Conservation (phyloP, 1,139 yeast genomes). For the Blastobotrys petasosporus region DNA sequence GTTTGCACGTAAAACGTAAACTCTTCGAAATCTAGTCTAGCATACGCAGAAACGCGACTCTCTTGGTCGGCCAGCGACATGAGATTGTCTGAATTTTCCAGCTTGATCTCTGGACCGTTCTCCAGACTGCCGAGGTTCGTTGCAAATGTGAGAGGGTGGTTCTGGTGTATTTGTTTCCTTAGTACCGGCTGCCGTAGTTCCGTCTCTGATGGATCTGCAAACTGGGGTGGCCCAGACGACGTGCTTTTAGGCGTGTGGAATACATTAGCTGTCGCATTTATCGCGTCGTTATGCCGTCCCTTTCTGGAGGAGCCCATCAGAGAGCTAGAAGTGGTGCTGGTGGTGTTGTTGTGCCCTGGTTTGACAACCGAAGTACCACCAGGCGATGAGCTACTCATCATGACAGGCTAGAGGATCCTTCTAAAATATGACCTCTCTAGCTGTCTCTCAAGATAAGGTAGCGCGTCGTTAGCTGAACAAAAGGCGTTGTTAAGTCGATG, state of each 20-base stretch:
- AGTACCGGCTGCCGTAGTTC: constrained; percentile 10
- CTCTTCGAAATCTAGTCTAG: constrained; percentile 85
- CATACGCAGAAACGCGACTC: constrained; percentile 81
- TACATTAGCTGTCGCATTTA: constrained; percentile 1
- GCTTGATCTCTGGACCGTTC: not conserved
- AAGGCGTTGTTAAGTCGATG: no score
- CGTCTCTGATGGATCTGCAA: constrained; percentile 4
- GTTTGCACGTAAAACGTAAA: constrained; percentile 95
- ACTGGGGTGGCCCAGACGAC: not conserved
- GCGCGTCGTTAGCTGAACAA: no score
- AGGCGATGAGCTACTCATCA: constrained; percentile 13
- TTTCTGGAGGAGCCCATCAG: no score
- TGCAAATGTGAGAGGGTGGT: constrained; percentile 16
- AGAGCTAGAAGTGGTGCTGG: no score
- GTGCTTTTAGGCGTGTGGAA: constrained; percentile 11
- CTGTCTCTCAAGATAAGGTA: no score
- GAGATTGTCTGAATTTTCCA: constrained; percentile 1
- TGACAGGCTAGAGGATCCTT: not conserved
- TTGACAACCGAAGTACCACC: constrained; percentile 5
- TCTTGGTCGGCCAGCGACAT: constrained; percentile 19
- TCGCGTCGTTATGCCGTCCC: no score
- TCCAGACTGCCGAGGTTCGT: constrained; percentile 1
- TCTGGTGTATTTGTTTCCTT: constrained; percentile 3
- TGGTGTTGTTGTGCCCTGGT: not conserved
- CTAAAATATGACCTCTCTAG: no score